phyloP scores from a whole-genome alignment of 257 asterid genomes.

The Parsonsia alboflavescens region DNA sequence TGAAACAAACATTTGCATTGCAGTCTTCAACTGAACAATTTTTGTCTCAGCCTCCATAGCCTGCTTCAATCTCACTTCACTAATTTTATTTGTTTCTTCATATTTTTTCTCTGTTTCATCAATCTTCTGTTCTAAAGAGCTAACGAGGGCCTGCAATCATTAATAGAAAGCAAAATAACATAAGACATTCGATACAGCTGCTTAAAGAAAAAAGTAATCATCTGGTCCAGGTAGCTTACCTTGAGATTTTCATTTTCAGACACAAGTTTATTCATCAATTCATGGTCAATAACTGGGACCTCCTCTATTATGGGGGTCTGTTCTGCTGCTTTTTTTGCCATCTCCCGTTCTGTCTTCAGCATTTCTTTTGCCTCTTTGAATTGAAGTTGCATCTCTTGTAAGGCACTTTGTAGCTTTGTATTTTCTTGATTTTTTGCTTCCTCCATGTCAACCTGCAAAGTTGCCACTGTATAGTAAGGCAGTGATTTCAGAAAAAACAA shows the following conservation, averaged over 20 bases:
- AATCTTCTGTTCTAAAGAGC: constrained; percentile 77
- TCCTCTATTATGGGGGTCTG: constrained; percentile 69
- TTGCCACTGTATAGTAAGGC: background rate
- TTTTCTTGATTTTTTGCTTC: constrained; percentile 94
- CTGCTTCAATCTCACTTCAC: constrained; percentile 92
- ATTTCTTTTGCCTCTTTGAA: constrained; percentile 70
- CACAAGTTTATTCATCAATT: constrained; percentile 60
- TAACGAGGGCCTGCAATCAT: constrained; percentile 59
- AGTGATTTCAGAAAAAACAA: background rate
- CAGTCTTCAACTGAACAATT: constrained; percentile 77
- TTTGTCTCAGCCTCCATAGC: constrained; percentile 88
- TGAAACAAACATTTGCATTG: constrained; percentile 58
- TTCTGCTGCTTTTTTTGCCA: constrained; percentile 54
- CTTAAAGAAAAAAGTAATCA: constrained; percentile 2
- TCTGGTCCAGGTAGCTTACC: constrained; percentile 32
- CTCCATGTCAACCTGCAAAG: constrained; percentile 73
- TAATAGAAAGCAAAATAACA: constrained; percentile 12
- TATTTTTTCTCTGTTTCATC: constrained; percentile 85
- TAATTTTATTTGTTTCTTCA: constrained; percentile 85
- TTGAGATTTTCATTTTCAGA: constrained; percentile 82
- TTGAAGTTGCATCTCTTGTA: constrained; percentile 72
- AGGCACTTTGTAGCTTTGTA: constrained; percentile 68
- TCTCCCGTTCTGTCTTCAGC: constrained; percentile 65
- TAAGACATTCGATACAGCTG: background rate
- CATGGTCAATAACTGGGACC: constrained; percentile 85